Evolutionary conservation across 75 land plant species (phyloP).

Genomic region (Adiantum capillusveneris): DNA sequence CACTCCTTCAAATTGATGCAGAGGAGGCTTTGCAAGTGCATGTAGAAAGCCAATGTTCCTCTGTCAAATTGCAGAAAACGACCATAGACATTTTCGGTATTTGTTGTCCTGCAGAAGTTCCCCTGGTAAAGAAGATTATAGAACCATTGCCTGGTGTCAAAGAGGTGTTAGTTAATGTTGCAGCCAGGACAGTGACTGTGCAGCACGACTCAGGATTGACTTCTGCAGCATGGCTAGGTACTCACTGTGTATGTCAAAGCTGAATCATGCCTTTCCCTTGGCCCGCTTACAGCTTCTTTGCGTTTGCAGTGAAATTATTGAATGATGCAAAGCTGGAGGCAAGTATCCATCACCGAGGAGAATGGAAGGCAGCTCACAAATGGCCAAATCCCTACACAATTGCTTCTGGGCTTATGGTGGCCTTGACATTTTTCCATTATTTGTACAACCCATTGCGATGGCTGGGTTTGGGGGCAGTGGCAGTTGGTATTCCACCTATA

Average conservation of each 20-base stretch:
- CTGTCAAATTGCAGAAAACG: neutral
- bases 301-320: slow-evolving; percentile 52
- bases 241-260: neutral
- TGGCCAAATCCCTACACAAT: slow-evolving; percentile 82
- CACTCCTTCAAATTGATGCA: too few species aligned
- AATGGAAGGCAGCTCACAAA: slow-evolving; percentile 24
- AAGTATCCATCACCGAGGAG: slow-evolving; percentile 43
- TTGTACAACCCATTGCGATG: slow-evolving; percentile 54
- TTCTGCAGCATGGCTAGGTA: slow-evolving; percentile 54
- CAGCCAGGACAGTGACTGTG: slow-evolving; percentile 67
- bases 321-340: slow-evolving; percentile 83
- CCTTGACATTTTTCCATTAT: slow-evolving; percentile 41
- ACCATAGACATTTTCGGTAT: slow-evolving; percentile 63
- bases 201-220: slow-evolving; percentile 46
- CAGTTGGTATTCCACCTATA: slow-evolving; percentile 57
- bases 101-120: slow-evolving; percentile 77
- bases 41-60: too few species aligned
- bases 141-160: slow-evolving; percentile 66
- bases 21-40: too few species aligned
- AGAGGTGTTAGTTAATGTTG: slow-evolving; percentile 59
- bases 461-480: slow-evolving; percentile 73
- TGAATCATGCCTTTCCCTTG: too few species aligned
- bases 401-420: slow-evolving; percentile 43
- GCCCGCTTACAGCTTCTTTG: too few species aligned
- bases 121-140: slow-evolving; percentile 55